These are phyloP conservation scores for Clarireedia paspali DNA, from an alignment of 2,329 filamentous ascomycete genomes.

Conservation along the genomic window DNA sequence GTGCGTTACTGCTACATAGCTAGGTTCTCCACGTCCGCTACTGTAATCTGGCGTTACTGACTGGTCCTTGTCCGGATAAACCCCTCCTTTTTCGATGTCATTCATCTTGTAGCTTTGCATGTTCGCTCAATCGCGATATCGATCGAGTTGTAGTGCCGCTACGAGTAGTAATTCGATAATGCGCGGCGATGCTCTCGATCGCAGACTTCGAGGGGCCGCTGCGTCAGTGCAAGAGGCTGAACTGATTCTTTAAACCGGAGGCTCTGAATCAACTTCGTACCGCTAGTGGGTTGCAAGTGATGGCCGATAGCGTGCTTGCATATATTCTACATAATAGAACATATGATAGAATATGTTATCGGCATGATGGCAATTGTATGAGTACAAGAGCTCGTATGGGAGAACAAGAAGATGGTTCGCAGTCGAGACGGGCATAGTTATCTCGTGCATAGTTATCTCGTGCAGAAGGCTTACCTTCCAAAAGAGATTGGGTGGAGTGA, in stretches of 20 bases:
- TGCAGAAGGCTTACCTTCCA: conserved; percentile 2
- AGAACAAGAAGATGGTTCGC: neutral
- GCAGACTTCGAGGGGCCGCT: neutral
- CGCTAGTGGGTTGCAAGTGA: neutral
- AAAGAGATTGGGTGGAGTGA: neutral
- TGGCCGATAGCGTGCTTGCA: neutral
- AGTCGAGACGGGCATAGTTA: neutral
- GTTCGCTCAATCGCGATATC: neutral
- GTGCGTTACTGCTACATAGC: conserved; percentile 20
- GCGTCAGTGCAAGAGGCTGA: conserved; percentile 1
- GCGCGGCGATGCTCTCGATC: neutral
- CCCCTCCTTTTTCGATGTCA: conserved; percentile 13
- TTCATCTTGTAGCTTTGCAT: conserved; percentile 4
- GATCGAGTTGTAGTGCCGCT: neutral
- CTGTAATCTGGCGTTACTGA: conserved; percentile 14
- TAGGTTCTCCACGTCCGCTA: conserved; percentile 16
- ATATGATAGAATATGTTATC: neutral
- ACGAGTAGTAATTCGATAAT: neutral
- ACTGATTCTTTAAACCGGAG: neutral
- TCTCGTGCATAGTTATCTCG: neutral
- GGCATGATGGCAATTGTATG: neutral
- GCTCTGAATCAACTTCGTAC: neutral
- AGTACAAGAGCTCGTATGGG: neutral
- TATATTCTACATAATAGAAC: neutral
- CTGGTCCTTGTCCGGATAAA: conserved; percentile 7